Conservation (phyloP, 2,329 filamentous ascomycete genomes). For the Aspergillus alliaceus region DNA sequence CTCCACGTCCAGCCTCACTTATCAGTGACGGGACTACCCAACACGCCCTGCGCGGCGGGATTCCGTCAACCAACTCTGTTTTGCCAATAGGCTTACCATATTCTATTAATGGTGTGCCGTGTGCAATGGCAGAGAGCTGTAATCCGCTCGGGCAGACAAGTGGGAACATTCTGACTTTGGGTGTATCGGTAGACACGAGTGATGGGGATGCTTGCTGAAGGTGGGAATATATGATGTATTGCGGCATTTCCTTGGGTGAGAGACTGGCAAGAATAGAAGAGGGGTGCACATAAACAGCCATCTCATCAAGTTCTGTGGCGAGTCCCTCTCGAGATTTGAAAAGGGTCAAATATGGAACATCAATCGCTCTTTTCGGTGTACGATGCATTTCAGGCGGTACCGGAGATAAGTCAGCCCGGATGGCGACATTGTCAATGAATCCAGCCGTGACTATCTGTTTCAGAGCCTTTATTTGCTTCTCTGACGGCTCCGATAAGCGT, state of each 20-base stretch:
- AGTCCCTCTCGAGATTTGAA: conserved; percentile 61
- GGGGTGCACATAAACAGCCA: conserved; percentile 83
- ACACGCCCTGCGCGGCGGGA: conserved; percentile 64
- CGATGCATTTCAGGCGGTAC: conserved; percentile 65
- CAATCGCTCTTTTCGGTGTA: conserved; percentile 80
- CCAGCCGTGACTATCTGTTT: conserved; percentile 91
- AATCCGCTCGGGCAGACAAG: conserved; percentile 75
- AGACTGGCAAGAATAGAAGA: conserved; percentile 74
- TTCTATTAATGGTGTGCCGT: conserved; percentile 78
- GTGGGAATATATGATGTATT: conserved; percentile 84
- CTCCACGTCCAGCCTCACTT: conserved; percentile 65
- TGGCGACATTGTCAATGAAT: conserved; percentile 91
- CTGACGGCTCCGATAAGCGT: conserved; percentile 59
- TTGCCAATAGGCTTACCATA: conserved; percentile 93
- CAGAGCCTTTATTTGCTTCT: conserved; percentile 72
- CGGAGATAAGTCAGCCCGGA: conserved; percentile 83
- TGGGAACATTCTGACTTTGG: conserved; percentile 83
- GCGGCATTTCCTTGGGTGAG: conserved; percentile 71
- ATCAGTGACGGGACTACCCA: conserved; percentile 81
- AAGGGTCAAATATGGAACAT: conserved; percentile 87
- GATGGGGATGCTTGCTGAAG: conserved; percentile 68
- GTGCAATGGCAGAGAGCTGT: conserved; percentile 75
- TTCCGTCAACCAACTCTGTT: conserved; percentile 53
- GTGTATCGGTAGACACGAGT: conserved; percentile 55
- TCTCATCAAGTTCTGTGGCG: conserved; percentile 52